A percentile compares a stretch with the other conserved stretches of the same genome.
Conservation (phyloP, 164 flowering plant genomes). For the Vitis rotundifolia region DNA sequence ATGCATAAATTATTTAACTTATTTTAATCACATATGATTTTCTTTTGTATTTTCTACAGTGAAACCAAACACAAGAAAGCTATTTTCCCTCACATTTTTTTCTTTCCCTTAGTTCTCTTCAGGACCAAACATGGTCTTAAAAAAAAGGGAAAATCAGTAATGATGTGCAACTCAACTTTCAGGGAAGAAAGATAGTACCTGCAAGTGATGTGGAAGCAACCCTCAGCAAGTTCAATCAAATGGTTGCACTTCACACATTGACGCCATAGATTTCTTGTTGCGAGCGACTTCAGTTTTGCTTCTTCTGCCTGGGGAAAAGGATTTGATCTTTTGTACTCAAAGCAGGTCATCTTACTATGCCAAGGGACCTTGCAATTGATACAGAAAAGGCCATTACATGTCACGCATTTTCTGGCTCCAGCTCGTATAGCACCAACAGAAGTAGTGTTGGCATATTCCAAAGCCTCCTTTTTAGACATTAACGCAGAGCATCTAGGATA, state of each 20-base stretch:
- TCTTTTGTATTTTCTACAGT: too few relatives aligned
- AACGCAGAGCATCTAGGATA: conserved; percentile 78
- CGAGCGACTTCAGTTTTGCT: conserved; percentile 60
- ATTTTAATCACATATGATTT: too few relatives aligned
- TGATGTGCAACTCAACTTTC: not conserved
- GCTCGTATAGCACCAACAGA: conserved; percentile 16
- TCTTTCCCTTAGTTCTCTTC: too few relatives aligned
- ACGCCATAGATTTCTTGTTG: conserved; percentile 60
- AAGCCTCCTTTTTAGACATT: conserved; percentile 64
- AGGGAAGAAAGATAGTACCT: conserved; percentile 38
- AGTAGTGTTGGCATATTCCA: conserved; percentile 21
- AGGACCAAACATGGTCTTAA: too few relatives aligned
- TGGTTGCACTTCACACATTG: conserved; percentile 77
- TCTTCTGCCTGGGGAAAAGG: conserved; percentile 51
- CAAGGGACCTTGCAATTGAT: conserved; percentile 79
- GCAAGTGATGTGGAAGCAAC: conserved; percentile 88
- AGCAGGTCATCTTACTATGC: conserved; percentile 63
- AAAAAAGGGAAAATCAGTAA: not conserved
- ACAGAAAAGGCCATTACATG: conserved; percentile 64
- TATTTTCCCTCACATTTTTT: too few relatives aligned
- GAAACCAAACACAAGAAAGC: too few relatives aligned
- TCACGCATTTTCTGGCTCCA: conserved; percentile 56
- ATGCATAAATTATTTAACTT: too few relatives aligned
- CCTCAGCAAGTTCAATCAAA: conserved; percentile 76
- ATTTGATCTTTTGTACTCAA: conserved; percentile 33